A percentile compares a stretch with the other conserved stretches of the same genome.
These are phyloP conservation scores for Hortiboletus flavorubellus DNA, from an alignment of 768 basidiomycete genomes.

Conservation along the genomic window DNA sequence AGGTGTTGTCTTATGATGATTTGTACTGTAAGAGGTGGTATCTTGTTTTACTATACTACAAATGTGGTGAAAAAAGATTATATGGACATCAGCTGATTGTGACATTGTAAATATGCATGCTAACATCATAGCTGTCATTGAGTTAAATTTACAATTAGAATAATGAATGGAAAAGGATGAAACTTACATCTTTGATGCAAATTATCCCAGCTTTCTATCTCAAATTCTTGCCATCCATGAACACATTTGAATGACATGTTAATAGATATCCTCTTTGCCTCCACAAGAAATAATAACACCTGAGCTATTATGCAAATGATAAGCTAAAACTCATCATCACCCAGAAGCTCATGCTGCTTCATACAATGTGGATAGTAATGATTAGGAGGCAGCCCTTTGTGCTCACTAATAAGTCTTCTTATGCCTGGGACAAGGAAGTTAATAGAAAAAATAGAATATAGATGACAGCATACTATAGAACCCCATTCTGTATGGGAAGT, in stretches of 20 bases:
- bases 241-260: neutral
- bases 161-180: too few species aligned
- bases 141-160: too few species aligned
- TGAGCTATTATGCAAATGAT: neutral
- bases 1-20: too few species aligned
- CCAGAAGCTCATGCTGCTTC: neutral
- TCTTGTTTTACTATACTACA: conserved; percentile 7
- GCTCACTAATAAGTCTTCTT: too few species aligned
- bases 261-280: neutral
- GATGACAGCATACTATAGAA: neutral
- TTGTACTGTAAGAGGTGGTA: too few species aligned
- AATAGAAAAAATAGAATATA: too few species aligned
- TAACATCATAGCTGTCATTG: conserved; percentile 6
- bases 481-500: neutral
- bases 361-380: too few species aligned
- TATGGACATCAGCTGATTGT: conserved; percentile 25
- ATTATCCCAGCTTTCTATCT: neutral
- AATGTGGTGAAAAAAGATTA: conserved; percentile 21
- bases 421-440: too few species aligned
- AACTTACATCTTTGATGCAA: neutral
- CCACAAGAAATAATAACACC: neutral
- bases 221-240: neutral
- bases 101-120: conserved; percentile 26
- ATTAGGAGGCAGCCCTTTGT: too few species aligned
- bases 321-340: neutral